These are phyloP conservation scores for Alectoria sarmentosa DNA, from an alignment of 495 filamentous ascomycete species.

Conservation along the genomic window DNA sequence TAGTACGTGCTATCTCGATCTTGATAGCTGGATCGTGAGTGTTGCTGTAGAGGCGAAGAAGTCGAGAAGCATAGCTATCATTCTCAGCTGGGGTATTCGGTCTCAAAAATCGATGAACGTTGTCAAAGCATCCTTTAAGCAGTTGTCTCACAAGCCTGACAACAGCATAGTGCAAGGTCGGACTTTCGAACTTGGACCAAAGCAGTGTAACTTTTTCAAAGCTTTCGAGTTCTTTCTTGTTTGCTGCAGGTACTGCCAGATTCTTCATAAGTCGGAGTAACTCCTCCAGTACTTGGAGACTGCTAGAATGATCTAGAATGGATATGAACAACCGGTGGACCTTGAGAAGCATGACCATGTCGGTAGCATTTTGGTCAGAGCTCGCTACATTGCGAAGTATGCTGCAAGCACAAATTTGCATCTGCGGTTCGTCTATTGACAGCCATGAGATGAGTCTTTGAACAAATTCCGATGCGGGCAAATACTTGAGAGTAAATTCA, in stretches of 20 bases:
- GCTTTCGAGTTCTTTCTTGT: constrained; percentile 54
- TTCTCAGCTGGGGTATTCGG: constrained; percentile 15
- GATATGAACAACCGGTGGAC: constrained; percentile 50
- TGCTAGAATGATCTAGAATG: constrained; percentile 41
- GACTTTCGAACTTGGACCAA: constrained; percentile 49
- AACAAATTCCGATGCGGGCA: constrained; percentile 42
- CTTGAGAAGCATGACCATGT: constrained; percentile 46
- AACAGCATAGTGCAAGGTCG: constrained; percentile 10
- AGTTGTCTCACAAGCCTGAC: constrained; percentile 56
- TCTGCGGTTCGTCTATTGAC: constrained; percentile 41
- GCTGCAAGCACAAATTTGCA: constrained; percentile 68
- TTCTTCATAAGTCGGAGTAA: constrained; percentile 73
- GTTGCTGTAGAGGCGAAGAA: constrained; percentile 52
- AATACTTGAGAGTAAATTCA: constrained; percentile 46
- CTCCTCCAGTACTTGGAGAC: constrained; percentile 54
- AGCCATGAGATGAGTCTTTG: constrained; percentile 52
- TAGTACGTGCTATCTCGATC: constrained; percentile 63
- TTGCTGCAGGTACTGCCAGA: constrained; percentile 58
- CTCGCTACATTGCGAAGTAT: constrained; percentile 72
- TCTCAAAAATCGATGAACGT: constrained; percentile 40
- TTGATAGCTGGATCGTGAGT: constrained; percentile 58
- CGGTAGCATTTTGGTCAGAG: constrained; percentile 53
- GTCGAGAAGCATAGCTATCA: constrained; percentile 36
- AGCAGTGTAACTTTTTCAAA: constrained; percentile 55
- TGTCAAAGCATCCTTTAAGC: constrained; percentile 49